Percentiles rank a stretch among this genome's conserved stretches.
Evolutionary conservation across 306 rosid genomes (phyloP).

Genomic region (Albizia julibrissin): DNA sequence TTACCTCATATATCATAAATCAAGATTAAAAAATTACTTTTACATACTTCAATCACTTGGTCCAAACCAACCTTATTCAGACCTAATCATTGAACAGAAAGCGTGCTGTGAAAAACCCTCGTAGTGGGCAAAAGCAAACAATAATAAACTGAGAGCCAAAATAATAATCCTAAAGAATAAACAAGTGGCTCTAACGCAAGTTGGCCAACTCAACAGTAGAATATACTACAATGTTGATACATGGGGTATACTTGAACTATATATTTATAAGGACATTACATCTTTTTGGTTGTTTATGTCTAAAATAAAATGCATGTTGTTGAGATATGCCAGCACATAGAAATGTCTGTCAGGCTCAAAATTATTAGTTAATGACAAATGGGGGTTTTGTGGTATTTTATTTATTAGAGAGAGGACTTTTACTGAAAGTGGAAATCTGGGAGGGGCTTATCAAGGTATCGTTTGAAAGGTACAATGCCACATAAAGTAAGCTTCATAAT

Average conservation of each 20-base stretch:
- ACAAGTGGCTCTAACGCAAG: slow-evolving; percentile 7
- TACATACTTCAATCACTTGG: too few relatives aligned
- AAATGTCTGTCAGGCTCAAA: not conserved
- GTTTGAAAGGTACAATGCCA: not conserved
- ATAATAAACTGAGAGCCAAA: not conserved
- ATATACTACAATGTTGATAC: not conserved
- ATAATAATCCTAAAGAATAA: not conserved
- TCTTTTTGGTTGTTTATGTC: not conserved
- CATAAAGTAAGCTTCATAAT: not conserved
- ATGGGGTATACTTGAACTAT: not conserved
- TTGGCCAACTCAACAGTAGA: not conserved
- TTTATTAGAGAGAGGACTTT: too few relatives aligned
- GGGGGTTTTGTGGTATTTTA: not conserved
- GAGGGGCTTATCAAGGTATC: not conserved
- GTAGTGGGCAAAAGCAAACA: not conserved
- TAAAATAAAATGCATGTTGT: slow-evolving; percentile 3
- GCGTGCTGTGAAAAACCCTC: not conserved
- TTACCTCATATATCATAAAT: too few relatives aligned
- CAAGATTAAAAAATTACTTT: too few relatives aligned
- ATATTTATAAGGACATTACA: not conserved
- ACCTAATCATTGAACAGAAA: not conserved
- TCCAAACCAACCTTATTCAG: too few relatives aligned
- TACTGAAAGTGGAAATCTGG: not conserved
- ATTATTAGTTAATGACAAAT: not conserved
- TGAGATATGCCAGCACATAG: not conserved